Percentiles rank a stretch among this genome's conserved stretches.
Evolutionary conservation across 768 basidiomycete genomes (phyloP).

Genomic region (Panellus pusillus): DNA sequence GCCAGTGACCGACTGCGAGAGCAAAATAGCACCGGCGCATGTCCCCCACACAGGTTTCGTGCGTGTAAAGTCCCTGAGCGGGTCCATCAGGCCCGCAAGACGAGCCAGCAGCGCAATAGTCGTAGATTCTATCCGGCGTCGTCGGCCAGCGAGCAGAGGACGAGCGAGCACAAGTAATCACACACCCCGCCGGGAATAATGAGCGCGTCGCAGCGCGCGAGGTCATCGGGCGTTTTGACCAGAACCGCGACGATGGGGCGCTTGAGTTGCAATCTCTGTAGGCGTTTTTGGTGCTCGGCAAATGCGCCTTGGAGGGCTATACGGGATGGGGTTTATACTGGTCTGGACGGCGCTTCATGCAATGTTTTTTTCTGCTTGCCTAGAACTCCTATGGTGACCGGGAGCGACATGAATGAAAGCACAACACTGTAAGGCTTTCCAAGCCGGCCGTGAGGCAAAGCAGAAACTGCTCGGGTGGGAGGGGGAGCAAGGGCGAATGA

Average conservation of each 20-base stretch:
- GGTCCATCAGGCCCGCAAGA: conserved; percentile 76
- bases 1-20: conserved; percentile 71
- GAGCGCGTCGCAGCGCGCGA: conserved; percentile 75
- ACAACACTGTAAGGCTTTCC: neutral
- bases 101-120: conserved; percentile 81
- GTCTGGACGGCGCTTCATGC: neutral
- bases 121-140: conserved; percentile 70
- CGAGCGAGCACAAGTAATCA: conserved; percentile 4
- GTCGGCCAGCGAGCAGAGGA: neutral
- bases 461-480: no score
- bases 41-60: conserved; percentile 90
- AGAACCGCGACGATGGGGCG: conserved; percentile 48
- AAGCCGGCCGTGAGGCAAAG: neutral
- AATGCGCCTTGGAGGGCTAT: conserved; percentile 93
- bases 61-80: conserved; percentile 70
- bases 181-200: conserved; percentile 92
- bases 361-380: conserved; percentile 34
- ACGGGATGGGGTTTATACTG: conserved; percentile 6
- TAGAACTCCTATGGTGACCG: conserved; percentile 48
- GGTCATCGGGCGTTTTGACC: conserved; percentile 76
- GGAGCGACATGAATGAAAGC: conserved; percentile 3
- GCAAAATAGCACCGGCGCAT: conserved; percentile 91
- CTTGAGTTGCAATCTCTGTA: conserved; percentile 55
- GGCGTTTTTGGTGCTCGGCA: conserved; percentile 75
- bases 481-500: no score